Base-by-base conservation (phyloP, 441 rosid species). In the Euphorbia schlechtendalii region DNA sequence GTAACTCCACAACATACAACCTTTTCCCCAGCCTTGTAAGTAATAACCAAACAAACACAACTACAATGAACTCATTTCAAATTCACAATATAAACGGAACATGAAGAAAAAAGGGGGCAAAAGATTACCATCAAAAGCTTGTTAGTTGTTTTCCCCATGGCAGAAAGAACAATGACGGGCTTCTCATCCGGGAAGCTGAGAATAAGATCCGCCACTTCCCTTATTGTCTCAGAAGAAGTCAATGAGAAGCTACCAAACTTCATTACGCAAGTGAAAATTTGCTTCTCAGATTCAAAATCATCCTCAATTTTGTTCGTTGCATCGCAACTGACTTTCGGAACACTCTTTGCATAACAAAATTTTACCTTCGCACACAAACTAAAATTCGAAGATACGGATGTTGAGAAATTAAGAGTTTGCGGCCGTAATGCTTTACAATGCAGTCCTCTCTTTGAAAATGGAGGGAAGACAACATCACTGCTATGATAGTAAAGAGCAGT, bases 11-110 rank as follows among this genome's bases (percentile, higher is more conserved):
- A 93, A 62, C 80, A 73, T 49, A 93, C 92, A 63, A 97, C 96
- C 82, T 81, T 86, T 71, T 90, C 98, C 61, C 98, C 97, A 54
- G 96, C 97, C 97, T 92, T n/a, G n/a, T n/a, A n/a, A n/a, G n/a
- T n/a, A 76, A 64, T 27, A 63, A 66, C 48, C 74, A 43, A 24
- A 3, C 28, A 68, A 49, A 17, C 61, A 20, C 27, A 34, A 63
- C n/a, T n/a, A n/a, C n/a, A n/a, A n/a, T n/a, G n/a, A n/a, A 52
- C 48, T 65, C 45, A 24, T 43, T 36, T 15, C 52, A 56, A 56
- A 25, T 17, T 3, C 18, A 46, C 18, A 46, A 3, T 46, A 46
- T 15, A 46, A 2, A 17, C 17, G 15, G 51, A 46, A 46, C 25
- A n/a, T n/a, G n/a, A 36, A 63, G 11, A 8, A 40, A 25, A 13